Evolutionary conservation across 331 rosid species (phyloP).

Genomic region (Malus hybrid): DNA sequence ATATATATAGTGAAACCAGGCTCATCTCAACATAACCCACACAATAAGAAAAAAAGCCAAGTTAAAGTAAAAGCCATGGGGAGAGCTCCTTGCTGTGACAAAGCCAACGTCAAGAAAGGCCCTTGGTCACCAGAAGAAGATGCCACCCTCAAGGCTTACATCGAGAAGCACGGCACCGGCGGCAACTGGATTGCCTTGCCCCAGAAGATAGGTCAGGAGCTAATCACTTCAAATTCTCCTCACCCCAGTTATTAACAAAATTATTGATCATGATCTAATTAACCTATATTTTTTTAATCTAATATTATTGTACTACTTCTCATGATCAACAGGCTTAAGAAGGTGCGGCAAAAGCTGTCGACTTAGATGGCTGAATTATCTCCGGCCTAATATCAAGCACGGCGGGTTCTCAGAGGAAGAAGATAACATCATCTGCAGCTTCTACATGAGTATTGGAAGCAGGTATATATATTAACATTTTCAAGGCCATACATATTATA

Average conservation of each 20-base stretch:
- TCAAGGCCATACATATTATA: not conserved
- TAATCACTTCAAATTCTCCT: not conserved
- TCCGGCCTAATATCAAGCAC: constrained; percentile 86
- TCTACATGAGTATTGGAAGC: constrained; percentile 91
- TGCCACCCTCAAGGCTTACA: constrained; percentile 85
- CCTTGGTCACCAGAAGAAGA: constrained; percentile 99
- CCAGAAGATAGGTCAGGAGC: constrained; percentile 68
- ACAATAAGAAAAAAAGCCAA: not conserved
- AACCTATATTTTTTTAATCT: too few relatives aligned
- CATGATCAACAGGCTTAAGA: constrained; percentile 50
- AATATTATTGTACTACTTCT: too few relatives aligned
- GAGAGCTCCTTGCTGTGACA: constrained; percentile 99
- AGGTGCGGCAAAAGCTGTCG: constrained; percentile 99
- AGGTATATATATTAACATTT: constrained; percentile 28
- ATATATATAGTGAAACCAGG: not conserved
- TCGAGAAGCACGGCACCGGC: constrained; percentile 76
- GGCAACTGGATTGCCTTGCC: constrained; percentile 99
- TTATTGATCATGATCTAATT: not conserved
- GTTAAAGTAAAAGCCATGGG: constrained; percentile 44
- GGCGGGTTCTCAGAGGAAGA: constrained; percentile 95
- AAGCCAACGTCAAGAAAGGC: constrained; percentile 95
- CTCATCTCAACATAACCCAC: not conserved
- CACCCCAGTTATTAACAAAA: not conserved
- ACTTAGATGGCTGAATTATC: constrained; percentile 91
- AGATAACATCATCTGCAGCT: constrained; percentile 85